These are phyloP conservation scores for Candida tallmaniae DNA, from an alignment of 805 yeast genomes.

Conservation along the genomic window DNA sequence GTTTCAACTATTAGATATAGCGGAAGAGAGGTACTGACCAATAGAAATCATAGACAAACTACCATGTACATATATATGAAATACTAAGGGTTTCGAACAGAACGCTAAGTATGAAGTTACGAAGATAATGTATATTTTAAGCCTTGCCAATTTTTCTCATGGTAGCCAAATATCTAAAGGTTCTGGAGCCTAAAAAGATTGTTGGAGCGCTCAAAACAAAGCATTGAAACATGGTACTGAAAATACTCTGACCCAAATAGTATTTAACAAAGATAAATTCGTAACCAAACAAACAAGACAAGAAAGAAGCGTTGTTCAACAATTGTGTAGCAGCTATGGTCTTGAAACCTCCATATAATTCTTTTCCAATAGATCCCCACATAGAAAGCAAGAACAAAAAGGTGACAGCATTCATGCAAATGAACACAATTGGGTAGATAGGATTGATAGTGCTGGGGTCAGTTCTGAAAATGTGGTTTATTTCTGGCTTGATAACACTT, in stretches of 20 bases:
- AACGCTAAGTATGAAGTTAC: background rate
- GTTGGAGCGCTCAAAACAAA: slow-evolving; percentile 50
- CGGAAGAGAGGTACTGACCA: no score
- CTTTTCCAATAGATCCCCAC: slow-evolving; percentile 31
- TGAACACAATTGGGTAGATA: slow-evolving; percentile 48
- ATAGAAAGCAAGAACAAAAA: slow-evolving; percentile 39
- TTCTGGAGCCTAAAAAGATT: slow-evolving; percentile 61
- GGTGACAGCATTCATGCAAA: slow-evolving; percentile 38
- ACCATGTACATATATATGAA: no score
- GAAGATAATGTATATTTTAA: slow-evolving; percentile 5
- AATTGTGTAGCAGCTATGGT: slow-evolving; percentile 30
- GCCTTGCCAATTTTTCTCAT: slow-evolving; percentile 28
- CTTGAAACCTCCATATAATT: slow-evolving; percentile 28
- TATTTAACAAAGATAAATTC: slow-evolving; percentile 56
- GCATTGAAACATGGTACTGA: slow-evolving; percentile 48
- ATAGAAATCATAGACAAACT: no score
- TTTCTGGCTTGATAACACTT: slow-evolving; percentile 54
- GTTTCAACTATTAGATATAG: no score
- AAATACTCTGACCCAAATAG: slow-evolving; percentile 56
- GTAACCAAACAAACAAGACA: slow-evolving; percentile 43
- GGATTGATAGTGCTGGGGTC: slow-evolving; percentile 52
- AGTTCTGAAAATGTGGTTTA: slow-evolving; percentile 54
- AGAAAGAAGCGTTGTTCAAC: slow-evolving; percentile 40
- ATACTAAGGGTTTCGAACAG: no score
- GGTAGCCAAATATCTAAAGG: slow-evolving; percentile 45